Evolutionary conservation across 768 basidiomycete species (phyloP).

Genomic region (Epithele typhae): DNA sequence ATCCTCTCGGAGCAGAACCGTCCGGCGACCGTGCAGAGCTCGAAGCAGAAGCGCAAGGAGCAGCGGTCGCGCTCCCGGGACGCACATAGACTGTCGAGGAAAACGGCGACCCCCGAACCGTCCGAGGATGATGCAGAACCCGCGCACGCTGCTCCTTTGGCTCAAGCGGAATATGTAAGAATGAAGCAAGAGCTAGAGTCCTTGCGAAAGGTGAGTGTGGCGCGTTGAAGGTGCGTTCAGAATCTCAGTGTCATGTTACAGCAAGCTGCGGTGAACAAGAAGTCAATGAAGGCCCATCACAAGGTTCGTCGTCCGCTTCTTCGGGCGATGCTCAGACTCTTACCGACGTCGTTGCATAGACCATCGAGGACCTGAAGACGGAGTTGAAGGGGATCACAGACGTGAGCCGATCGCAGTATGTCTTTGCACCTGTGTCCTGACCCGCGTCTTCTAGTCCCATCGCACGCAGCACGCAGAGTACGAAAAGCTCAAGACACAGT

Average conservation of each 20-base stretch:
- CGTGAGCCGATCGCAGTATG: constrained; percentile 10
- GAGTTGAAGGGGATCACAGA: constrained; percentile 17
- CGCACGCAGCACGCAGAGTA: constrained; percentile 39
- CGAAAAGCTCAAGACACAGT: constrained; percentile 51
- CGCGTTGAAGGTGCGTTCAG: too few species aligned
- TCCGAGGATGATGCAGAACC: constrained; percentile 24
- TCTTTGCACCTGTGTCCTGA: background rate
- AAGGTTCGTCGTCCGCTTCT: too few species aligned
- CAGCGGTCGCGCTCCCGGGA: constrained; percentile 37
- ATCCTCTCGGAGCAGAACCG: constrained; percentile 19
- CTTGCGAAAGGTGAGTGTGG: constrained; percentile 18
- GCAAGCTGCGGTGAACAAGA: constrained; percentile 20
- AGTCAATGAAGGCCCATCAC: constrained; percentile 21
- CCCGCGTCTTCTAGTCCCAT: constrained; percentile 11
- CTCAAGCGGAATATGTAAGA: constrained; percentile 16
- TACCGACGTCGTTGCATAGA: constrained; percentile 2
- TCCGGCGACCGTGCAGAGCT: background rate
- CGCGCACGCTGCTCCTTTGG: constrained; percentile 5
- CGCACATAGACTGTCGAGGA: constrained; percentile 19
- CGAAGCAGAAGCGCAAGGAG: constrained; percentile 20
- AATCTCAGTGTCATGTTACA: too few species aligned
- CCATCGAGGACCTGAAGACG: constrained; percentile 24
- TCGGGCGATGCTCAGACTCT: too few species aligned
- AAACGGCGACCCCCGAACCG: constrained; percentile 24
- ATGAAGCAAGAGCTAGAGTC: constrained; percentile 24